Evolutionary conservation across 768 basidiomycete genomes (phyloP).

Genomic region (Termitomyces sp.): DNA sequence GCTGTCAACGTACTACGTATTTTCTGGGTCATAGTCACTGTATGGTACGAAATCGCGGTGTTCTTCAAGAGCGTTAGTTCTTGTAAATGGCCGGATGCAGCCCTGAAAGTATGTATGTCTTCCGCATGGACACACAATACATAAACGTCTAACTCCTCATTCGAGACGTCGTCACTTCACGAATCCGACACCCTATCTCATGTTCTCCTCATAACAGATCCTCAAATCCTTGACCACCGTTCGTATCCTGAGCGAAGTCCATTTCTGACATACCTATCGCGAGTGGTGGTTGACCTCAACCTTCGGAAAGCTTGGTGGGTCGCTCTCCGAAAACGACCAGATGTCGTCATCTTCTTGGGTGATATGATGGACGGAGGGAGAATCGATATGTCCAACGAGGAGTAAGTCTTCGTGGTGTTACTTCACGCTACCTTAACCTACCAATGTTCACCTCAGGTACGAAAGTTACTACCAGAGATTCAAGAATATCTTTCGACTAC

Average conservation of each 20-base stretch:
- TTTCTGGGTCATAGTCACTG: conserved; percentile 57
- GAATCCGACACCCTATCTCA: conserved; percentile 29
- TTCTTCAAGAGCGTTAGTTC: conserved; percentile 44
- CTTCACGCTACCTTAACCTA: not conserved
- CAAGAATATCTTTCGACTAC: conserved; percentile 59
- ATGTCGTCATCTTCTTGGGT: conserved; percentile 80
- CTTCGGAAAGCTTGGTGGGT: conserved; percentile 83
- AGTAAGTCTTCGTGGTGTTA: conserved; percentile 50
- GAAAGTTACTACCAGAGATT: conserved; percentile 66
- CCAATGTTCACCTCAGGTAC: conserved; percentile 51
- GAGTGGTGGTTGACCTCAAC: conserved; percentile 74
- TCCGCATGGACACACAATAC: not conserved
- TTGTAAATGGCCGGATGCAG: conserved; percentile 63
- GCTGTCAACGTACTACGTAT: conserved; percentile 38
- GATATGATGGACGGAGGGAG: conserved; percentile 92
- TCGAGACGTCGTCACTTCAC: not conserved
- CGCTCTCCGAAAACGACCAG: conserved; percentile 54
- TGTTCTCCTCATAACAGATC: conserved; percentile 83
- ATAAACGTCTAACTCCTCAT: not conserved
- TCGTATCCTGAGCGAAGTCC: conserved; percentile 65
- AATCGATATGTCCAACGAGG: conserved; percentile 52
- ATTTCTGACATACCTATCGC: conserved; percentile 55
- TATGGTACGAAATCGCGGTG: conserved; percentile 68
- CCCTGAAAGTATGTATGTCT: conserved; percentile 23
- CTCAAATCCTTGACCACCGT: conserved; percentile 75